Base-by-base conservation (phyloP, 2,329 filamentous ascomycete species). In the Hawksworthiomyces lignivorus region DNA sequence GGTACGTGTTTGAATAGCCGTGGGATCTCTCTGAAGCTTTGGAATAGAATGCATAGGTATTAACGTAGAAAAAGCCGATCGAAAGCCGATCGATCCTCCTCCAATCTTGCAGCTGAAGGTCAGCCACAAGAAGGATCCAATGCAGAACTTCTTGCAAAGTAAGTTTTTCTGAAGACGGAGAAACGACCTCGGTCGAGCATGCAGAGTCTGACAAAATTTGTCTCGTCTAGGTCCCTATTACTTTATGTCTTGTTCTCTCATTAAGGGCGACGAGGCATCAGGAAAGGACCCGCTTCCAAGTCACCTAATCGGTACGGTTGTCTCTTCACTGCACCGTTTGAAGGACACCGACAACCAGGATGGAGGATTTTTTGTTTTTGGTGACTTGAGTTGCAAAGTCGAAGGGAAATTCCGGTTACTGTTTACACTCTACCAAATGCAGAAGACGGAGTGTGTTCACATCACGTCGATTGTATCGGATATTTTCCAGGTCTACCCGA, bases 361-460 rank as follows among this genome's bases (percentile, higher is more conserved):
- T 60, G 84, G 84, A 10, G 87, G 82, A 1, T 94, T 88, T 63
- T 94, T 94, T 55, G 82, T 94, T n/a, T 94, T 94, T 61, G 84
- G 84, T 5, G 87, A 95, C 60, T 69, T 95, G 18, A 92, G 86
- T 0, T 79, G 90, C 46, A 83, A 83, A 56, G 69, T 79, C 19
- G 77, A 84, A 53, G 88, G 88, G 22, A 70, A 68, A 17, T 90
- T 80, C 56, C 72, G 81, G 27, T 70, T 95, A 29, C 75, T 80
- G 42, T 94, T 95, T 57, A 82, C 77, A 36, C 70, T 94, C 12
- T 89, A 83, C 60, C 84, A 89, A 59, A 77, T 86, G 63, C 69
- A 62, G 47, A 56, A 58, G 27, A 56, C 45, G 41, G 59, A 61
- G 41, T 63, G 59, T 44, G 56, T 60, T 42, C 52, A 60, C 31